Conservation (phyloP, 2,329 filamentous ascomycete genomes). For the Sporothrix euskadiensis region DNA sequence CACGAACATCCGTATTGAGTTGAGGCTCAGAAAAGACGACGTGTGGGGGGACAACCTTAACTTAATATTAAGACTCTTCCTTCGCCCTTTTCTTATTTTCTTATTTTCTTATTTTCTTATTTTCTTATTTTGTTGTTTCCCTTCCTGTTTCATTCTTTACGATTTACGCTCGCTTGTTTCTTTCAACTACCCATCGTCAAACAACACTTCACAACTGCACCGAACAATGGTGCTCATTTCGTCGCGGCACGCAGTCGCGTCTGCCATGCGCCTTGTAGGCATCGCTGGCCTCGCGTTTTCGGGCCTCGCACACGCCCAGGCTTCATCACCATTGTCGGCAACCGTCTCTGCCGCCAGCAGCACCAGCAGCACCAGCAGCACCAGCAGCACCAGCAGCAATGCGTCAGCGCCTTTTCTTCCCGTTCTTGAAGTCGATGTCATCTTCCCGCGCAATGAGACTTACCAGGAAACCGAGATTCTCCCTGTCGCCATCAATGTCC, state of each 20-base stretch:
- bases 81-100: neutral
- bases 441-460: constrained; percentile 32
- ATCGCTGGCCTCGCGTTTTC: constrained; percentile 13
- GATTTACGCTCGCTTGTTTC: neutral
- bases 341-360: neutral
- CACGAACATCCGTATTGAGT: neutral
- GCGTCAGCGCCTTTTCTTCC: neutral
- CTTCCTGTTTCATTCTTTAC: neutral
- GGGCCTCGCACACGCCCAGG: neutral
- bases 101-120: too few species aligned
- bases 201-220: neutral
- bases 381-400: neutral
- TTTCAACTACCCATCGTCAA: neutral
- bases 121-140: neutral
- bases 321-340: neutral
- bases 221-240: neutral
- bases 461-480: constrained; percentile 26
- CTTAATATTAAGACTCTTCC: neutral
- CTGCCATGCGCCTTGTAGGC: neutral
- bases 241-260: neutral
- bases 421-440: constrained; percentile 25
- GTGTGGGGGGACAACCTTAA: neutral
- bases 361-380: neutral
- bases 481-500: constrained; percentile 25
- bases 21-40: neutral